Base-by-base conservation (phyloP, 305 asterid genomes). In the Fraxinus greggii region DNA sequence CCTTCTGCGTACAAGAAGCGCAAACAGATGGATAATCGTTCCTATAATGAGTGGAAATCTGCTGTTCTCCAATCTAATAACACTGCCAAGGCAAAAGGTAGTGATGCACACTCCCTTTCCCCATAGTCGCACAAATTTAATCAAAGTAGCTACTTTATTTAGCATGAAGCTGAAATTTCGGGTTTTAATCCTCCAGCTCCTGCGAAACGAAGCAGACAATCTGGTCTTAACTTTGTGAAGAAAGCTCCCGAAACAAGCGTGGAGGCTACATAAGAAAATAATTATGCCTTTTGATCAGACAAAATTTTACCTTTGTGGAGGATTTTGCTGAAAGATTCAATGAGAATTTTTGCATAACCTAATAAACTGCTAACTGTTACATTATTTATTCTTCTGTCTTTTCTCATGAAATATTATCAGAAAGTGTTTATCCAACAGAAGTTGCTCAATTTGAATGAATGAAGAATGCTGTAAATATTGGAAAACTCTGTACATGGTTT, bases 1-100 rank as follows among this genome's bases (percentile, higher is more conserved):
- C 86, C 86, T 81, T 93, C 96, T 3, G 97, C 93, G 15, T 84
- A 90, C 88, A 92, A 88, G 92, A 94, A 93, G 86, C 94, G 91
- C 7, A 96, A 94, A 85, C 88, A 81, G 51, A 88, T 82, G 86
- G 93, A 94, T 19, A 81, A 87, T 45, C 81, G 75, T 0, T 90
- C 85, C 35, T 94, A 93, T 1, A 88, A 91, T 65, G 91, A 87
- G 31, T 94, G 98, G 98, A 96, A 90, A 88, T 91, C 95, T 1
- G 80, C 92, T 17, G 99, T 96, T 75, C 76, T 93, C 28, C 89
- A 88, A 84, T 90, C 97, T 9, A 96, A 89, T 63, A 82, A 83
- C 38, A 88, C 67, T 48, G 77, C 67, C 85, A 86, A 89, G 81
- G 85, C 80, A 40, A 84, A 86, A 89, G 97, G 99, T 94, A 86